A percentile compares a stretch with the other conserved stretches of the same genome.
Evolutionary conservation across 306 rosid species (phyloP).

Genomic region (Boehmeria nivea): DNA sequence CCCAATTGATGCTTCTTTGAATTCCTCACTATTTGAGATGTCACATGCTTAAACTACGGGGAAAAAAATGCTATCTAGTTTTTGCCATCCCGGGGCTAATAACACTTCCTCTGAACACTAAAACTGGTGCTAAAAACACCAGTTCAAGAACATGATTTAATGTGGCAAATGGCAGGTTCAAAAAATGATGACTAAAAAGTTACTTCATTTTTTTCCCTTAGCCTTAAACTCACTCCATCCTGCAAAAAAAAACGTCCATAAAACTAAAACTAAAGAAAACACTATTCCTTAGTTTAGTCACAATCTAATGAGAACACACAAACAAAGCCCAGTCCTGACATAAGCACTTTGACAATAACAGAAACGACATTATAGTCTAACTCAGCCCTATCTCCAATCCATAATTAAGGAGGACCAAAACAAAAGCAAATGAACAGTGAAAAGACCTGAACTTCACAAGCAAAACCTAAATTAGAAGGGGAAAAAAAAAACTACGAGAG

Average conservation of each 20-base stretch:
- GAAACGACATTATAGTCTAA: slow-evolving; percentile 28
- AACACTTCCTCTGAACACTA: slow-evolving; percentile 3
- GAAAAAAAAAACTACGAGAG: too few species aligned
- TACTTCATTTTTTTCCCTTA: too few species aligned
- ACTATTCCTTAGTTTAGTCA: slow-evolving; percentile 13
- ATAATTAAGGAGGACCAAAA: slow-evolving; percentile 28
- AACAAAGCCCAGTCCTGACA: too few species aligned
- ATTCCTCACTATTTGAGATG: too few species aligned
- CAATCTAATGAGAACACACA: slow-evolving; percentile 12
- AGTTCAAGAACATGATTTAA: too few species aligned
- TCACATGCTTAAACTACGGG: background rate
- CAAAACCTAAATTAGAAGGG: slow-evolving; percentile 23
- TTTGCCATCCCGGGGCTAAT: background rate
- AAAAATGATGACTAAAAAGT: too few species aligned
- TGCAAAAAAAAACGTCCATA: too few species aligned
- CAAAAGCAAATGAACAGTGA: slow-evolving; percentile 32
- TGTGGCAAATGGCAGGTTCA: too few species aligned
- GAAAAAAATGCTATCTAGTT: background rate
- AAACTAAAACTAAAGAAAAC: background rate
- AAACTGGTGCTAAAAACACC: background rate
- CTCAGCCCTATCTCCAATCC: slow-evolving; percentile 1
- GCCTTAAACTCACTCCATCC: too few species aligned
- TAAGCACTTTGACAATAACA: slow-evolving; percentile 5
- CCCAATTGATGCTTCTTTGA: slow-evolving; percentile 1
- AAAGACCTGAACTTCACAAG: too few species aligned